These are phyloP conservation scores for Gentiana macrophylla DNA, from an alignment of 257 asterid species.

Conservation along the genomic window DNA sequence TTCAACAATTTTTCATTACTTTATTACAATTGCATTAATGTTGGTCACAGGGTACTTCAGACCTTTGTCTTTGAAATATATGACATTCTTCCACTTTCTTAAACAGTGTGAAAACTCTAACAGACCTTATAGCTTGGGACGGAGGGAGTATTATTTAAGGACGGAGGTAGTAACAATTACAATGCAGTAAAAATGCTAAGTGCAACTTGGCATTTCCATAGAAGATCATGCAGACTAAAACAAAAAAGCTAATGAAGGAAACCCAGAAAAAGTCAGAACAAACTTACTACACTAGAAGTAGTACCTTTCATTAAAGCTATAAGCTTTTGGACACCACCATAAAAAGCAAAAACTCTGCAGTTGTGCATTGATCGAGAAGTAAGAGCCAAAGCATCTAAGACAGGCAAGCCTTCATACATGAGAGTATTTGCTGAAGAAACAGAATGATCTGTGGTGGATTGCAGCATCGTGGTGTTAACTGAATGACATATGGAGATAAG, in stretches of 20 bases:
- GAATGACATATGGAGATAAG: constrained; percentile 3
- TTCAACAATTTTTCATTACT: too few species aligned
- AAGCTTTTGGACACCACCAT: constrained; percentile 84
- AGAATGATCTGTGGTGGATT: constrained; percentile 37
- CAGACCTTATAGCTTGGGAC: too few species aligned
- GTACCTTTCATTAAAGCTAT: constrained; percentile 91
- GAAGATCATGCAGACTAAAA: too few species aligned
- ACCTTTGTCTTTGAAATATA: too few species aligned
- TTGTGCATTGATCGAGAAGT: constrained; percentile 79
- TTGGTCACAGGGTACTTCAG: too few species aligned
- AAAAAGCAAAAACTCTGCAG: constrained; percentile 73
- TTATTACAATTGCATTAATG: constrained; percentile 6
- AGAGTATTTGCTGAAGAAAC: constrained; percentile 37
- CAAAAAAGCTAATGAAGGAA: too few species aligned
- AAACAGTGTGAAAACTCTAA: too few species aligned
- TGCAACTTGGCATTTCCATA: too few species aligned
- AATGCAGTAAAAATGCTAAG: too few species aligned
- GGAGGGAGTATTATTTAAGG: neutral
- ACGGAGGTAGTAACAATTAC: neutral
- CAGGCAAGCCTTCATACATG: constrained; percentile 57
- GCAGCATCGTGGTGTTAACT: constrained; percentile 11
- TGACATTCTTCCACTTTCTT: too few species aligned
- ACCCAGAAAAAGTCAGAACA: too few species aligned
- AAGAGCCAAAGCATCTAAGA: constrained; percentile 70
- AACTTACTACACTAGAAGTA: constrained; percentile 1